Conservation (phyloP, 2,329 filamentous ascomycete genomes). For the Cytospora mali region DNA sequence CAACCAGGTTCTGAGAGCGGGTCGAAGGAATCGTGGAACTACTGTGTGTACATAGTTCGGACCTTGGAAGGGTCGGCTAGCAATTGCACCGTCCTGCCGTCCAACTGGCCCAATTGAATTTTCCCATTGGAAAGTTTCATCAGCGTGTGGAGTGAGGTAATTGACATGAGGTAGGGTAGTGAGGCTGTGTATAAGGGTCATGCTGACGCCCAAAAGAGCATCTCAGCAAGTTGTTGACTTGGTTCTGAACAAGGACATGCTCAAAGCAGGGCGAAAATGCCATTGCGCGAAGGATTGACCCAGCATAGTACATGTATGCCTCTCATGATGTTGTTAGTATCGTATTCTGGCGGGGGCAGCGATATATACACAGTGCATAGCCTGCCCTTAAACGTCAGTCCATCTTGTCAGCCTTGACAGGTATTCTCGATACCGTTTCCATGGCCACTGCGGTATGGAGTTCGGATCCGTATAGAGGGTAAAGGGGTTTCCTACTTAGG, state of each 20-base stretch:
- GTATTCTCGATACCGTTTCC: no score
- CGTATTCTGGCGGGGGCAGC: no score
- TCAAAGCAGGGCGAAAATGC: slow-evolving; percentile 17
- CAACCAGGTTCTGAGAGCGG: not conserved
- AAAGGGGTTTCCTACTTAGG: no score
- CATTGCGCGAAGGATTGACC: no score
- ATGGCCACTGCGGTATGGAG: no score
- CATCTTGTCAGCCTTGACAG: no score
- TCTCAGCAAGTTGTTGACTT: not conserved
- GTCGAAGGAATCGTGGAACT: not conserved
- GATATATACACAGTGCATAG: no score
- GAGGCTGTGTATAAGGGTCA: slow-evolving; percentile 25
- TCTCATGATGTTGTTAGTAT: no score
- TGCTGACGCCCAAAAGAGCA: slow-evolving; percentile 6
- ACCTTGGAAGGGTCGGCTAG: not conserved
- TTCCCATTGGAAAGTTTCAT: not conserved
- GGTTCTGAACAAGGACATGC: not conserved
- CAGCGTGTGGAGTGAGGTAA: not conserved
- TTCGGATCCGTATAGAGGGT: no score
- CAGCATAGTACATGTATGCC: no score
- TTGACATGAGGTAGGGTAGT: slow-evolving; percentile 18
- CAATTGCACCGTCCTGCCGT: no score
- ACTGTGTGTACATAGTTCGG: not conserved
- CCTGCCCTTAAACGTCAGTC: no score
- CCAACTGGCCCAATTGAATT: not conserved